phyloP scores from a whole-genome alignment of 768 basidiomycete genomes.

The Crassisporium funariophilum region DNA sequence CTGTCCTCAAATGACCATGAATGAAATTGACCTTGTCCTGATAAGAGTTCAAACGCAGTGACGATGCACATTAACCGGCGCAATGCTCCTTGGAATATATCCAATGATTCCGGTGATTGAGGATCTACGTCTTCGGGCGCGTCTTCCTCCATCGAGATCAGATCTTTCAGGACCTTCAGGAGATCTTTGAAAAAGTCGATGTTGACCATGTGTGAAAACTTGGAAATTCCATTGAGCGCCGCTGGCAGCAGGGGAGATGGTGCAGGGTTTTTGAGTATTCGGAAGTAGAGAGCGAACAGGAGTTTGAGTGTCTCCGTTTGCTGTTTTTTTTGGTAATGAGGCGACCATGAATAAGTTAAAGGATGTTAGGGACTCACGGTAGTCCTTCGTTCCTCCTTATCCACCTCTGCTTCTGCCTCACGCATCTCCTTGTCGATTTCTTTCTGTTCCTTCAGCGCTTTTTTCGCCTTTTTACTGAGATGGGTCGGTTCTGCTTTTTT shows the following conservation, averaged over 20 bases:
- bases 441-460: constrained; percentile 83
- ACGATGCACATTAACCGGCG: constrained; percentile 83
- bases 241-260: constrained; percentile 81
- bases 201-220: constrained; percentile 95
- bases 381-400: constrained; percentile 83
- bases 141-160: constrained; percentile 60
- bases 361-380: constrained; percentile 55
- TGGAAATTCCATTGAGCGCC: constrained; percentile 89
- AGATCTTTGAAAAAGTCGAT: constrained; percentile 98
- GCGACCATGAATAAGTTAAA: constrained; percentile 37
- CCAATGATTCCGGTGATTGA: constrained; percentile 14
- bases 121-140: constrained; percentile 17
- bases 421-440: constrained; percentile 90
- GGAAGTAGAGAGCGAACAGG: constrained; percentile 95
- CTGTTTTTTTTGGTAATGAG: too few species aligned
- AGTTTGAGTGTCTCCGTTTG: constrained; percentile 99
- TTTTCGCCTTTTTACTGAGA: constrained; percentile 91
- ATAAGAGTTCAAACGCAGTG: constrained; percentile 96
- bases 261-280: constrained; percentile 84
- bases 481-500: constrained; percentile 67
- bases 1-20: constrained; percentile 5
- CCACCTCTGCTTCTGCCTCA: constrained; percentile 92
- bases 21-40: constrained; percentile 79
- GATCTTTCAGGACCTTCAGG: constrained; percentile 78
- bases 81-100: constrained; percentile 41